Percentiles rank a stretch among this genome's conserved stretches.
phyloP scores from a whole-genome alignment of 2,329 filamentous ascomycete species.

The Nemania sp. region DNA sequence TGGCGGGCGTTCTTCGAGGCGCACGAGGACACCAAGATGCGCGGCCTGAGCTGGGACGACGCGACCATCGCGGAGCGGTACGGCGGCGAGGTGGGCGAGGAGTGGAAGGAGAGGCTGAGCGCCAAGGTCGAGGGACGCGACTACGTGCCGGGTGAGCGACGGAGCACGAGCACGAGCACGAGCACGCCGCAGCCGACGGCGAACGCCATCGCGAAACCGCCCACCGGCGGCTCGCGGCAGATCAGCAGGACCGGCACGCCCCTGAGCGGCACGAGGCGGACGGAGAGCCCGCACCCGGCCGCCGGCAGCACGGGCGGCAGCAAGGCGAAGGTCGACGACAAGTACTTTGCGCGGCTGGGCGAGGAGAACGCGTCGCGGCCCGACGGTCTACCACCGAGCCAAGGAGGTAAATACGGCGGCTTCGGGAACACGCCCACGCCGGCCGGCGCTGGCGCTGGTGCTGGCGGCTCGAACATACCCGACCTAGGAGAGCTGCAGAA shows the following conservation, averaged over 20 bases:
- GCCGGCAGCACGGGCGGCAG: constrained; percentile 52
- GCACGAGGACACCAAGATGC: constrained; percentile 67
- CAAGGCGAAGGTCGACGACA: constrained; percentile 73
- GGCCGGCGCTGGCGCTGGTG: constrained; percentile 46
- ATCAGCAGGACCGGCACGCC: constrained; percentile 45
- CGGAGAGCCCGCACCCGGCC: constrained; percentile 44
- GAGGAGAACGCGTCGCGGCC: constrained; percentile 78
- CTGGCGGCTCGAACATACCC: constrained; percentile 54
- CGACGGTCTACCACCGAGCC: constrained; percentile 76
- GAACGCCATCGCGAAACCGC: constrained; percentile 38
- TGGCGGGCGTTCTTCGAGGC: constrained; percentile 87
- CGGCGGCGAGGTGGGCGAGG: constrained; percentile 85
- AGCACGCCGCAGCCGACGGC: constrained; percentile 41
- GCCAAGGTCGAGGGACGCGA: constrained; percentile 87
- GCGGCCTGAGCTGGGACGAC: constrained; percentile 76
- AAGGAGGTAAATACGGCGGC: constrained; percentile 89
- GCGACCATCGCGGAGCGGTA: constrained; percentile 90
- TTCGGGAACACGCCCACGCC: constrained; percentile 79
- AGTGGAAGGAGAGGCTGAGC: constrained; percentile 88
- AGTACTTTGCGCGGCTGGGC: constrained; percentile 86
- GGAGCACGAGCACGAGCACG: too few species aligned
- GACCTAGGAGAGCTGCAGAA: constrained; percentile 86
- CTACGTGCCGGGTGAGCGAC: constrained; percentile 75
- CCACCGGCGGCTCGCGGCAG: constrained; percentile 36
- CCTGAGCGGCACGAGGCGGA: constrained; percentile 43